Conservation (phyloP, 2,329 filamentous ascomycete species). For the Fusarium torreyae region DNA sequence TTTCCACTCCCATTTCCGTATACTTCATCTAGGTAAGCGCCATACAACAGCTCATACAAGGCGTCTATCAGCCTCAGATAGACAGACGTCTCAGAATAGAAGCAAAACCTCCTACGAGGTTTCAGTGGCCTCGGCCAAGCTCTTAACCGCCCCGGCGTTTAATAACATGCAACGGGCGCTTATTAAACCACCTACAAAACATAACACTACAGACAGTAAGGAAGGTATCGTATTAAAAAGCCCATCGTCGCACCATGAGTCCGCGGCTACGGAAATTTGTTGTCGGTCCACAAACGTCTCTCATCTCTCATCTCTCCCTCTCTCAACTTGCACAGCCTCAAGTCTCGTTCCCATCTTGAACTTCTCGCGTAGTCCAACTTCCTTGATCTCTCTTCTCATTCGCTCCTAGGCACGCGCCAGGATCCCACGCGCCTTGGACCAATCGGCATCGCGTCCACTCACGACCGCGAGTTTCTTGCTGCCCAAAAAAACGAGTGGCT, state of each 20-base stretch:
- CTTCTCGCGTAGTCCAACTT: slow-evolving; percentile 16
- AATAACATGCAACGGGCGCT: slow-evolving; percentile 41
- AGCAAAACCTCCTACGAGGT: slow-evolving; percentile 34
- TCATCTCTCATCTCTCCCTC: slow-evolving; percentile 24
- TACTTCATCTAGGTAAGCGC: slow-evolving; percentile 14
- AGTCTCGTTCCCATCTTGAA: neutral
- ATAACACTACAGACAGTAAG: neutral
- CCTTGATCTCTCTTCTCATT: slow-evolving; percentile 37
- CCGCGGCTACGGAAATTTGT: slow-evolving; percentile 50
- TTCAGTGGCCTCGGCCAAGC: slow-evolving; percentile 41
- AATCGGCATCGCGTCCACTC: slow-evolving; percentile 36
- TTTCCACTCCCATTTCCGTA: slow-evolving; percentile 7
- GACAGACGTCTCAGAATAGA: slow-evolving; percentile 39
- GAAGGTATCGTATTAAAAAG: slow-evolving; percentile 28
- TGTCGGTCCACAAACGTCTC: slow-evolving; percentile 32
- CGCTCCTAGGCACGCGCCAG: slow-evolving; percentile 44
- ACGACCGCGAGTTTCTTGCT: slow-evolving; percentile 17
- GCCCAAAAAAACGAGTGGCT: slow-evolving; percentile 27
- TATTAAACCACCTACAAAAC: slow-evolving; percentile 18
- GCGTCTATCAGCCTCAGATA: slow-evolving; percentile 18
- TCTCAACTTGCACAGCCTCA: slow-evolving; percentile 38
- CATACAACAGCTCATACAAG: slow-evolving; percentile 19
- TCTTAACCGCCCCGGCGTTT: slow-evolving; percentile 44
- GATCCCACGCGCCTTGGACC: slow-evolving; percentile 36
- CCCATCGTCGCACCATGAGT: slow-evolving; percentile 40